Percentiles rank a stretch among this genome's conserved stretches.
phyloP scores from a whole-genome alignment of 2,329 filamentous ascomycete genomes.

The Diaporthe velutina region DNA sequence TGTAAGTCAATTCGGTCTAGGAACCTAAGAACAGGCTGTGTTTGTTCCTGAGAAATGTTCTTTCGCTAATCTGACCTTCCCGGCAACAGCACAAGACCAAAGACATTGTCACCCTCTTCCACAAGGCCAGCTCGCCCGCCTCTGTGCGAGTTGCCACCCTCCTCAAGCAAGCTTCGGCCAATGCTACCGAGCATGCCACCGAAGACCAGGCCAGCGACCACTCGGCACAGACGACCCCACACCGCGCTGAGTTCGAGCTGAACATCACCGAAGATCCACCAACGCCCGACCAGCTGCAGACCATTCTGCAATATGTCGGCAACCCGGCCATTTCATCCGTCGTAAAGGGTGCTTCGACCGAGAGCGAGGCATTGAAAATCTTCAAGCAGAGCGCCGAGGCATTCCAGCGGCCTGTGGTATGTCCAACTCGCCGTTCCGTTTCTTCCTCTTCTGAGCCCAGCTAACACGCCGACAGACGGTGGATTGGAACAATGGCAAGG shows the following conservation, averaged over 20 bases:
- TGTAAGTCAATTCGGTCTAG: too few species aligned
- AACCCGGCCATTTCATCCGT: slow-evolving; percentile 69
- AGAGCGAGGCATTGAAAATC: slow-evolving; percentile 83
- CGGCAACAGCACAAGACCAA: slow-evolving; percentile 76
- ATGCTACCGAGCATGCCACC: slow-evolving; percentile 75
- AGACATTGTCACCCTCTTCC: slow-evolving; percentile 97
- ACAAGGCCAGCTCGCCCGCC: slow-evolving; percentile 80
- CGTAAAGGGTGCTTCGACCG: slow-evolving; percentile 79
- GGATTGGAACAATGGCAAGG: slow-evolving; percentile 94
- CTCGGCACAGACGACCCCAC: slow-evolving; percentile 66
- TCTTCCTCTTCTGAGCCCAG: not conserved
- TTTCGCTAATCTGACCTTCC: slow-evolving; percentile 10
- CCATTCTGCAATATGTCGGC: slow-evolving; percentile 67
- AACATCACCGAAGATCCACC: slow-evolving; percentile 65
- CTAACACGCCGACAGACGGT: slow-evolving; percentile 68
- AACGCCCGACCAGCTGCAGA: slow-evolving; percentile 64
- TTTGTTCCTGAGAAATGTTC: too few species aligned
- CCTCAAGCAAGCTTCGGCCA: slow-evolving; percentile 84
- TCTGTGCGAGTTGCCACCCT: slow-evolving; percentile 81
- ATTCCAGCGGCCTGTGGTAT: slow-evolving; percentile 83
- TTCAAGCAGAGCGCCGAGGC: slow-evolving; percentile 77
- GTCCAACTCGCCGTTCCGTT: slow-evolving; percentile 50
- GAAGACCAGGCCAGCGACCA: slow-evolving; percentile 81
- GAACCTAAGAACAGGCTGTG: too few species aligned
- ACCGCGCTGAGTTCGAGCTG: slow-evolving; percentile 82